Percentiles rank a stretch among this genome's conserved stretches.
phyloP scores from a whole-genome alignment of 2,329 filamentous ascomycete genomes.

The Penicillium sp. region DNA sequence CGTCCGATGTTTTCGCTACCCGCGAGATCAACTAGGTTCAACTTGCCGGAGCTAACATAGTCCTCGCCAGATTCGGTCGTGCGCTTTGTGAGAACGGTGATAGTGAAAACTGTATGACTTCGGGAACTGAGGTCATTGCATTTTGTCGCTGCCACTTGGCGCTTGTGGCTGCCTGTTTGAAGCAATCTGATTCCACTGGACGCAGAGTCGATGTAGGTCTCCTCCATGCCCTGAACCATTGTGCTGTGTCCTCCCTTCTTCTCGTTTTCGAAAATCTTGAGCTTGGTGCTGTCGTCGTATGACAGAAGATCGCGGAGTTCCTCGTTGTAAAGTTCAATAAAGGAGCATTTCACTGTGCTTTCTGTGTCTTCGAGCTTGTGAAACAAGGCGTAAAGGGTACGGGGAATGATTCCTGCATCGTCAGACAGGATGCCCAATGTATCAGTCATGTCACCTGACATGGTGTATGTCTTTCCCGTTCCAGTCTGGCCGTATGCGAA shows the following conservation, averaged over 20 bases:
- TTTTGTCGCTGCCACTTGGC: constrained; percentile 98
- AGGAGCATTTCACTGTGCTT: constrained; percentile 92
- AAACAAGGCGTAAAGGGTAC: constrained; percentile 84
- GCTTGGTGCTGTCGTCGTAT: constrained; percentile 74
- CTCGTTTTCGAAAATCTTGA: constrained; percentile 91
- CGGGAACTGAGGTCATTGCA: constrained; percentile 97
- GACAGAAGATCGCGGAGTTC: constrained; percentile 88
- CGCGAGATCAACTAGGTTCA: constrained; percentile 94
- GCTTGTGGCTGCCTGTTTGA: constrained; percentile 84
- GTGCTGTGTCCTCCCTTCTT: constrained; percentile 81
- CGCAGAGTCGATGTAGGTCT: constrained; percentile 85
- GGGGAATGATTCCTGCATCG: constrained; percentile 90
- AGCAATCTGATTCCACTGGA: constrained; percentile 84
- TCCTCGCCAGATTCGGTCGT: constrained; percentile 82
- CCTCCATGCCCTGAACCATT: constrained; percentile 95
- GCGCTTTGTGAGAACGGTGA: constrained; percentile 86
- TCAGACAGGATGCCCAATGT: constrained; percentile 83
- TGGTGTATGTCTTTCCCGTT: constrained; percentile 98
- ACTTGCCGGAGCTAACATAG: constrained; percentile 83
- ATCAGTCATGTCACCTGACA: constrained; percentile 96
- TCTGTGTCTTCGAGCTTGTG: constrained; percentile 79
- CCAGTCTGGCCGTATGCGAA: constrained; percentile 98
- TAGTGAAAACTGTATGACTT: constrained; percentile 96
- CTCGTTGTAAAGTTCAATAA: constrained; percentile 98
- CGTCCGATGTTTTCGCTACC: constrained; percentile 97